These are phyloP conservation scores for Hyphopichia wangnamkhiaoensis DNA, from an alignment of 1,139 yeast species.

Conservation along the genomic window DNA sequence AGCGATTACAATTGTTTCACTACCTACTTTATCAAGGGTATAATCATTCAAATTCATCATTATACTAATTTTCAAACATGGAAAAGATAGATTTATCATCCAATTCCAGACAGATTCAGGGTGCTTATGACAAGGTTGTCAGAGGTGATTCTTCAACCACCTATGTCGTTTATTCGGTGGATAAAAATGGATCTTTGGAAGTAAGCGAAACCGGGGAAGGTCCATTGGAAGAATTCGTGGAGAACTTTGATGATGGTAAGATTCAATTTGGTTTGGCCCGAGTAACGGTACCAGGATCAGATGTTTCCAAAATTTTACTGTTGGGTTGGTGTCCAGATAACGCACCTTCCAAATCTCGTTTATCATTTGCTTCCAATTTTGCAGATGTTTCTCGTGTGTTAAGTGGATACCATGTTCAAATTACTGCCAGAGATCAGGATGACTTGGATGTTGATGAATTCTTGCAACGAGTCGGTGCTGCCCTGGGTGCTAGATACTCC, in stretches of 20 bases:
- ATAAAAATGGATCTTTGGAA: constrained; percentile 54
- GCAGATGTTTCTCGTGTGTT: constrained; percentile 70
- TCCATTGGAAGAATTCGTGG: constrained; percentile 74
- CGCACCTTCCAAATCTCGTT: constrained; percentile 72
- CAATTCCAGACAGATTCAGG: constrained; percentile 61
- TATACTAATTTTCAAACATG: constrained; percentile 27
- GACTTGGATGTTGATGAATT: constrained; percentile 83
- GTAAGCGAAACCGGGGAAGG: constrained; percentile 63
- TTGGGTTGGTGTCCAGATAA: constrained; percentile 95
- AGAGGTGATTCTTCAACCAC: constrained; percentile 56
- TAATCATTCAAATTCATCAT: background rate
- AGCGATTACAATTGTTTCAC: background rate
- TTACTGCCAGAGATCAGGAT: constrained; percentile 92
- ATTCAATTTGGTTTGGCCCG: constrained; percentile 91
- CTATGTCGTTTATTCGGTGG: constrained; percentile 68
- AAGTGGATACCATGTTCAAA: constrained; percentile 89
- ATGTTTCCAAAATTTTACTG: constrained; percentile 77
- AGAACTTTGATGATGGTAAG: constrained; percentile 80
- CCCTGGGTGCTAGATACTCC: constrained; percentile 95
- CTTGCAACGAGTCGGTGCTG: constrained; percentile 75
- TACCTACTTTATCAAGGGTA: background rate
- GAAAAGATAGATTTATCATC: constrained; percentile 59
- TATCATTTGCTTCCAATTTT: constrained; percentile 74
- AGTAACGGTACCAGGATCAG: constrained; percentile 86
- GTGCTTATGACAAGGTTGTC: constrained; percentile 63